Base-by-base conservation (phyloP, 768 basidiomycete species). In the Cystofilobasidium capitatum region DNA sequence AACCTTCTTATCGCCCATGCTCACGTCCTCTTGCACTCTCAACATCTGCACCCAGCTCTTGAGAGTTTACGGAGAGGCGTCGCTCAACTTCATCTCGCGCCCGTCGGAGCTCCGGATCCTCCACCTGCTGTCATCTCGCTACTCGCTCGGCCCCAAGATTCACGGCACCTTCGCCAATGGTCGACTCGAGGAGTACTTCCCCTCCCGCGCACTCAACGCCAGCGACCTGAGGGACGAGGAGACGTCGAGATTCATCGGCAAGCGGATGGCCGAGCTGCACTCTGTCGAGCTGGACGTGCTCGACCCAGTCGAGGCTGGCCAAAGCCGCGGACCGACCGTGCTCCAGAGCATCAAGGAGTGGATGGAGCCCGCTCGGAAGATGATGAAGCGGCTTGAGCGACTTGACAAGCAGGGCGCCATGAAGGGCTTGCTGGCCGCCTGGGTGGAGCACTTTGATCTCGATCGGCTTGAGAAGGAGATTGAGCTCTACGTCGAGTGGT, bases 91-190 rank as follows among this genome's bases (percentile, higher is more conserved):
- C 74, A 91, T 99, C 74, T 91, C 89, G 66, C 89, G 94, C 39
- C 82, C 85, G 13, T 83, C 82, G 69, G 96, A 98, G 76, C 84
- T 98, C 37, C 85, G 86, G 72, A 88, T 86, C 35, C 84, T 99
- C 58, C 90, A 97, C 77, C 80, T 88, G 55, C 86, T 99, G 57
- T 94, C 91, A 31, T 88, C 89, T 13, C 81, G 81, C 68, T 97
- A 92, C 78, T 83, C 82, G 71, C 88, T 99, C 59, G 94, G 92
- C 16, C 92, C 96, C 33, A 83, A 85, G 71, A 84, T 99, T 31
- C 91, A 89, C 75, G 96, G 96, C 54, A 97, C 93, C 1, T 98
- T 98, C 77, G 83, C 84, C 71, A 99, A 98, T 76, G 96, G 96
- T 40, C 86, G 96, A 29, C 80, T 98, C 54, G 96, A 98, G 78